phyloP scores from a whole-genome alignment of 768 basidiomycete genomes.

The Austroboletus festivus region DNA sequence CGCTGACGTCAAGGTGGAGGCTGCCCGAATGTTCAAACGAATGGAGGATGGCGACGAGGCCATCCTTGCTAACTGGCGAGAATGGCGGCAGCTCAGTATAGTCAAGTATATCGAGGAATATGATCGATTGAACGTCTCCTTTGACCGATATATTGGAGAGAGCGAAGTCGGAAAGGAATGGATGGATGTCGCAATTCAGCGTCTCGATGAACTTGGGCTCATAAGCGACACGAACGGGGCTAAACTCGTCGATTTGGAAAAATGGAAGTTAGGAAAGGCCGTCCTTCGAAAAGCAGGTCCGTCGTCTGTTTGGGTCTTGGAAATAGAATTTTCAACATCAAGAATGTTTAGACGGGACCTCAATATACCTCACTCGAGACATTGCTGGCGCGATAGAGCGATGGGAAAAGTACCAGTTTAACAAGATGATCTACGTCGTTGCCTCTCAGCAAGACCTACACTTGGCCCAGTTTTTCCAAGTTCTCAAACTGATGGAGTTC shows the following conservation, averaged over 20 bases:
- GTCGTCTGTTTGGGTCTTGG: neutral
- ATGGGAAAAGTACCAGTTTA: conserved; percentile 86
- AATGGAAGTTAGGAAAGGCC: conserved; percentile 89
- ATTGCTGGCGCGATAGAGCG: conserved; percentile 92
- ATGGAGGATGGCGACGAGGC: conserved; percentile 92
- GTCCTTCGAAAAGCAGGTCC: conserved; percentile 82
- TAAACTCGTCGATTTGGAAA: conserved; percentile 80
- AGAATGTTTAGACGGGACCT: conserved; percentile 70
- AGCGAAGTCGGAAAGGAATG: conserved; percentile 71
- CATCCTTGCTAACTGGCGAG: conserved; percentile 83
- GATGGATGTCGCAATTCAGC: conserved; percentile 68
- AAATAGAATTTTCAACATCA: neutral
- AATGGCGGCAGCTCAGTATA: conserved; percentile 90
- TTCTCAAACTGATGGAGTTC: conserved; percentile 85
- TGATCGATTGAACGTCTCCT: conserved; percentile 82
- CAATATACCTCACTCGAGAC: conserved; percentile 92
- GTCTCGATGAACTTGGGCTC: conserved; percentile 68
- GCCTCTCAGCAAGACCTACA: conserved; percentile 86
- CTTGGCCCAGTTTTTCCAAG: conserved; percentile 89
- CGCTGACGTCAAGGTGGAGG: conserved; percentile 68
- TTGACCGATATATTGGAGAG: conserved; percentile 92
- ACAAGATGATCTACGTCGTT: conserved; percentile 93
- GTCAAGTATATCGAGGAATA: conserved; percentile 88
- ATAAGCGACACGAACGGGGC: conserved; percentile 78
- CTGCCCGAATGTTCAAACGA: conserved; percentile 85